Base-by-base conservation (phyloP, 257 asterid species). In the Osmanthus fragrans region DNA sequence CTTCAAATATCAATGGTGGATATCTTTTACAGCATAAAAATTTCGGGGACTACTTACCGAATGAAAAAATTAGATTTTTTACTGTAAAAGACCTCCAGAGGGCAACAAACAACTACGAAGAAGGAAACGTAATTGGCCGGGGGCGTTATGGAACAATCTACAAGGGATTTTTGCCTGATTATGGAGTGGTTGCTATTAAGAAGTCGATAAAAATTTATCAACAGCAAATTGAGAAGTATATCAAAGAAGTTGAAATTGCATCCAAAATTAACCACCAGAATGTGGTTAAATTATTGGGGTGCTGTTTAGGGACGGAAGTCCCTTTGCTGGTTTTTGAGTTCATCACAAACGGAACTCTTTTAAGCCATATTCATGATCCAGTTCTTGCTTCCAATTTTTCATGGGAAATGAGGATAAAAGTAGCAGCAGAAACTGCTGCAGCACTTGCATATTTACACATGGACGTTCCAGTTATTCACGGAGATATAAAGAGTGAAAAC, bases 361-460 rank as follows among this genome's bases (percentile, higher is more conserved):
- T 66, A 9, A 64, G 78, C n/a, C 87, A 85, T 34, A 82, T 87
- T 51, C 82, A 67, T 5, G 74, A 42, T n/a, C 72, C 16, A 5
- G 51, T 77, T 15, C 79, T 80, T 7, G 68, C 69, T 21, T 4
- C 81, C 8, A 73, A 76, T 85, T 36, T 87, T 36, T 77, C 85
- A 0, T 87, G 86, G 91, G 81, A 87, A 15, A 81, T 73, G 23
- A 82, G 88, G 10, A 18, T 87, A 40, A 83, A 86, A 65, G 79
- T 87, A 23, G 89, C 91, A 0, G 60, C 79, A 2, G 89, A 85
- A 70, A 75, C 81, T 21, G 89, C 88, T 4, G 85, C 83, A 0
- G 87, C 89, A 37, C 86, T 87, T n/a, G 63, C 89, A 23, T 86
- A 86, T 25, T 80, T 87, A 45, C 86, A 81, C 75, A 80, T 82